A percentile compares a stretch with the other conserved stretches of the same genome.
Conservation (phyloP, 805 yeast genomes). For the Candida glaebosa region DNA sequence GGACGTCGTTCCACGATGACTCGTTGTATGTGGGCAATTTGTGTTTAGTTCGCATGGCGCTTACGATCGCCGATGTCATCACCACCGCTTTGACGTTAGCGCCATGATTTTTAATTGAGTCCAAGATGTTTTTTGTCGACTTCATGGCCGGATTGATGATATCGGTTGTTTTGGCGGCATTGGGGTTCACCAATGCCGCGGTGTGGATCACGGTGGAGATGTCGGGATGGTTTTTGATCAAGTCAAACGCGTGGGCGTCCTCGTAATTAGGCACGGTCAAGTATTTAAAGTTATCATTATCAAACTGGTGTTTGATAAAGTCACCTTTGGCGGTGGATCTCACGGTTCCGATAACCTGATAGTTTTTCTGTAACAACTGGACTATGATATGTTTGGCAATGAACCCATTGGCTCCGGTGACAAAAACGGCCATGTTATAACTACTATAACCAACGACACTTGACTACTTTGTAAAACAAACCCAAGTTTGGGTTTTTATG, state of each 20-base stretch:
- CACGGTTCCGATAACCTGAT: conserved; percentile 50
- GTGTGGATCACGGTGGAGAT: conserved; percentile 25
- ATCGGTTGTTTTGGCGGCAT: conserved; percentile 16
- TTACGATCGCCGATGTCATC: conserved; percentile 43
- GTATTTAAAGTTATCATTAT: conserved; percentile 16
- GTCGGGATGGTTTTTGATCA: conserved; percentile 23
- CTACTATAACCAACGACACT: background rate
- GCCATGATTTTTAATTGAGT: conserved; percentile 42
- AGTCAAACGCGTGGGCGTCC: conserved; percentile 25
- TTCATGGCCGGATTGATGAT: conserved; percentile 36
- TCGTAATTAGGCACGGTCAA: conserved; percentile 21
- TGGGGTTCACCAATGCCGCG: conserved; percentile 25
- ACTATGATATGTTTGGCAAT: conserved; percentile 48
- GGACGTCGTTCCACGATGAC: conserved; percentile 44
- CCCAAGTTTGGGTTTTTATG: too few relatives aligned
- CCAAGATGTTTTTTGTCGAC: conserved; percentile 50
- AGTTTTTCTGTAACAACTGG: conserved; percentile 33
- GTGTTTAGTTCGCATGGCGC: conserved; percentile 25
- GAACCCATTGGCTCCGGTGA: conserved; percentile 54
- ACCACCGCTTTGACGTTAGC: conserved; percentile 42
- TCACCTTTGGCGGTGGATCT: conserved; percentile 45
- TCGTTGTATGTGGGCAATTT: conserved; percentile 42
- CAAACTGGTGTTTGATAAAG: conserved; percentile 16
- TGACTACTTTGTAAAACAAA: too few relatives aligned
- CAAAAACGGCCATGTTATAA: conserved; percentile 25